Evolutionary conservation across 2,329 filamentous ascomycete genomes (phyloP).

Genomic region (Thelonectria olida): DNA sequence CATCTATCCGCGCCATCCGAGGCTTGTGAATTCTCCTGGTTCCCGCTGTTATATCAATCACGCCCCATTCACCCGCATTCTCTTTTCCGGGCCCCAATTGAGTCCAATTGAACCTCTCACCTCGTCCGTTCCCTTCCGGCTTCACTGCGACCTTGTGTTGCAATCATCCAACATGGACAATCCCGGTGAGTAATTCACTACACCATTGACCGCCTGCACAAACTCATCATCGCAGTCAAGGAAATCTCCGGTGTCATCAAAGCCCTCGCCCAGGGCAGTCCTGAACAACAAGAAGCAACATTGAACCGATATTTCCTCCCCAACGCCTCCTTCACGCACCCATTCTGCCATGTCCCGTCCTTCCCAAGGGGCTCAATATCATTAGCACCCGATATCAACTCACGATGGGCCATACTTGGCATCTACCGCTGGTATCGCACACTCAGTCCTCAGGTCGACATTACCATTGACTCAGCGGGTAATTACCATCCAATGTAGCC

Average conservation of each 20-base stretch:
- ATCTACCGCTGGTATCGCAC: constrained; percentile 90
- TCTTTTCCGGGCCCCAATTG: too few species aligned
- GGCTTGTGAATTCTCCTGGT: too few species aligned
- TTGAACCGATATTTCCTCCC: constrained; percentile 77
- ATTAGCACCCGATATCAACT: constrained; percentile 59
- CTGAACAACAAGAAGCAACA: constrained; percentile 70
- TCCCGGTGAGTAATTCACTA: not conserved
- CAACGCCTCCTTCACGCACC: constrained; percentile 79
- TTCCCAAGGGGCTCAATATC: constrained; percentile 57
- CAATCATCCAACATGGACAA: not conserved
- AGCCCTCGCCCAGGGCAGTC: constrained; percentile 72
- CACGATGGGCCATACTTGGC: constrained; percentile 70
- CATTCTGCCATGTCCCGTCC: constrained; percentile 76
- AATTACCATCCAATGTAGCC: constrained; percentile 10
- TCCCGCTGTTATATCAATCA: too few species aligned
- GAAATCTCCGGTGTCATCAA: constrained; percentile 76
- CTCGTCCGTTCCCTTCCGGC: not conserved
- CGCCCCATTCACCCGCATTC: too few species aligned
- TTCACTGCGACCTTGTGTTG: not conserved
- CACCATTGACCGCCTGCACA: too few species aligned
- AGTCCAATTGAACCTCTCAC: not conserved
- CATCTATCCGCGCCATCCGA: too few species aligned
- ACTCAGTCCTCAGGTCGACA: constrained; percentile 76
- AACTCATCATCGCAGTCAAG: constrained; percentile 45
- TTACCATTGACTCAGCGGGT: constrained; percentile 71